Conservation (phyloP, 805 yeast species). For the Yamadazyma akitaensis region DNA sequence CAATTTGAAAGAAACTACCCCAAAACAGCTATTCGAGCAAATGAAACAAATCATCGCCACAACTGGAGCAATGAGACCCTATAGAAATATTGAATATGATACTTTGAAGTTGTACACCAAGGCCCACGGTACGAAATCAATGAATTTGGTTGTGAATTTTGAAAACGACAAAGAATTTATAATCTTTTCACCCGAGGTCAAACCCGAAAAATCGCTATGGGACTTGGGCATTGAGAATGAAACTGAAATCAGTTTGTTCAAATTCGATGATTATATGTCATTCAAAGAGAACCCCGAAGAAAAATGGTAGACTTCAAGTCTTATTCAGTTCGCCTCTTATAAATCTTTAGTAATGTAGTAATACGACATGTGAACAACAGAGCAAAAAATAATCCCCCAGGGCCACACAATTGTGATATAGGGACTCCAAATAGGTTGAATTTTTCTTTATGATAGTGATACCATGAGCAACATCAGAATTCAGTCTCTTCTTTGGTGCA, state of each 20-base stretch:
- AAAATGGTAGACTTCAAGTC: slow-evolving; percentile 60
- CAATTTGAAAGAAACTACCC: slow-evolving; percentile 68
- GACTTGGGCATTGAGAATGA: slow-evolving; percentile 65
- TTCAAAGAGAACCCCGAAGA: slow-evolving; percentile 85
- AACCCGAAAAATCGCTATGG: slow-evolving; percentile 25
- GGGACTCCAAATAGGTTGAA: too few relatives aligned
- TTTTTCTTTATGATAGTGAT: too few relatives aligned
- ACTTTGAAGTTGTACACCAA: slow-evolving; percentile 84
- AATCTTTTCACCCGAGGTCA: slow-evolving; percentile 21
- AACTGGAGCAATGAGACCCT: slow-evolving; percentile 75
- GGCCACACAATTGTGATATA: too few relatives aligned
- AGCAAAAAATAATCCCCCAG: too few relatives aligned
- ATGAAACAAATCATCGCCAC: slow-evolving; percentile 46
- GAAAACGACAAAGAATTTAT: slow-evolving; percentile 79
- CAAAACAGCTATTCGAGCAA: slow-evolving; percentile 56
- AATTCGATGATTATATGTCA: slow-evolving; percentile 57
- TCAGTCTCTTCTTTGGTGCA: too few relatives aligned
- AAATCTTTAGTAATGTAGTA: background rate
- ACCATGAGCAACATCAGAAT: too few relatives aligned
- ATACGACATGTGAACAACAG: background rate
- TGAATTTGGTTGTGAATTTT: slow-evolving; percentile 86
- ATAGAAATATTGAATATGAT: slow-evolving; percentile 70
- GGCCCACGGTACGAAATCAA: slow-evolving; percentile 92
- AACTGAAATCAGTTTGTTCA: slow-evolving; percentile 86
- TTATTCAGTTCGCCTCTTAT: background rate